phyloP scores from a whole-genome alignment of 768 basidiomycete species.

The Pleurotus tuoliensis region DNA sequence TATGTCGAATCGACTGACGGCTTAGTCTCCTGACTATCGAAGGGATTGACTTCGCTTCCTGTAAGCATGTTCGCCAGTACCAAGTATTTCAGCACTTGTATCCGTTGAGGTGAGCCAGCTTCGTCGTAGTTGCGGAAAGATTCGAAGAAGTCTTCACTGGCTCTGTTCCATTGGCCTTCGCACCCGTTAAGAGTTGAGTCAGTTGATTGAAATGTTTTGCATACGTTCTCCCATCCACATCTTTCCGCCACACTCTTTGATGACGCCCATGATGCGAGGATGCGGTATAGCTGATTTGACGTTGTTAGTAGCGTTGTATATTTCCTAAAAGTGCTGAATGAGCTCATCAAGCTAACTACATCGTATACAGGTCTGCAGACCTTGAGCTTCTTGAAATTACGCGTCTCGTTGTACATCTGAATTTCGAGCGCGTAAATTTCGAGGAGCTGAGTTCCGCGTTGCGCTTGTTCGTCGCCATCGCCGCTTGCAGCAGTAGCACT shows the following conservation, averaged over 20 bases:
- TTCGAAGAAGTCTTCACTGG: constrained; percentile 98
- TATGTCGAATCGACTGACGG: constrained; percentile 47
- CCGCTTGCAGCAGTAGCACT: constrained; percentile 53
- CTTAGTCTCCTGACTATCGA: constrained; percentile 99
- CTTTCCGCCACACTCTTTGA: constrained; percentile 98
- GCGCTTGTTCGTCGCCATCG: constrained; percentile 81
- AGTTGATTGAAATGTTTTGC: constrained; percentile 15
- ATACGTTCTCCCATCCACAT: constrained; percentile 99
- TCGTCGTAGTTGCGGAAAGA: constrained; percentile 99
- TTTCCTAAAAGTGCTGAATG: constrained; percentile 55
- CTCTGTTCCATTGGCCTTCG: constrained; percentile 91
- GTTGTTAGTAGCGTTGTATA: constrained; percentile 91
- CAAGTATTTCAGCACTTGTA: constrained; percentile 97
- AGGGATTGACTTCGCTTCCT: constrained; percentile 97
- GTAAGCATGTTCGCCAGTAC: constrained; percentile 98
- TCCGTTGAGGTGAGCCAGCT: constrained; percentile 92
- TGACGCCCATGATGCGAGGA: constrained; percentile 97
- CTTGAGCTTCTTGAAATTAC: constrained; percentile 95
- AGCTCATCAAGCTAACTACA: neutral
- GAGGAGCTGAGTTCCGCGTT: constrained; percentile 89
- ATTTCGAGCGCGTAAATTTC: constrained; percentile 99
- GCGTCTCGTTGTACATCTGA: constrained; percentile 97
- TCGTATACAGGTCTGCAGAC: constrained; percentile 28
- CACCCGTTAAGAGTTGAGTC: neutral
- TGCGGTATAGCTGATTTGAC: constrained; percentile 97